Conservation (phyloP, 331 rosid species). For the Malus hybrid region DNA sequence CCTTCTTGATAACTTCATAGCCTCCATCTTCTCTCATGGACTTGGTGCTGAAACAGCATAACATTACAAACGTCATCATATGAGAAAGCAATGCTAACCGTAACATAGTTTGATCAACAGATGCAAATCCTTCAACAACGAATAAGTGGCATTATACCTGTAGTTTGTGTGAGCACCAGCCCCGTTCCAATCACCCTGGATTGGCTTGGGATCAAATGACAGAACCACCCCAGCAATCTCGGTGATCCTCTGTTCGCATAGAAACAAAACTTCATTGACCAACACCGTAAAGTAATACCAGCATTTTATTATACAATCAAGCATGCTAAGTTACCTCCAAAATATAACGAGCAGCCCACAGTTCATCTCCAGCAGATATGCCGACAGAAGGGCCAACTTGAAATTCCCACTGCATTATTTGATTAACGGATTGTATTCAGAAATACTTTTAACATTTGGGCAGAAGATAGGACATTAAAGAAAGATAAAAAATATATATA, state of each 20-base stretch:
- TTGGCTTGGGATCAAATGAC: conserved; percentile 88
- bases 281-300: neutral
- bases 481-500: neutral
- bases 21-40: conserved; percentile 79
- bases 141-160: conserved; percentile 37
- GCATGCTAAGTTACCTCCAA: conserved; percentile 50
- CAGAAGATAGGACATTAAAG: neutral
- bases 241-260: conserved; percentile 63
- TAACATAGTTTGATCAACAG: neutral
- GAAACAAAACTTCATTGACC: neutral
- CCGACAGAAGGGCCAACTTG: conserved; percentile 97
- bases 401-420: conserved; percentile 66
- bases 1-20: conserved; percentile 63
- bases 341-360: conserved; percentile 89
- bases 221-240: conserved; percentile 79
- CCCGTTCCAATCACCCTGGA: conserved; percentile 96
- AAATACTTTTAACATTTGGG: neutral
- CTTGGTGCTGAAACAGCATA: conserved; percentile 50
- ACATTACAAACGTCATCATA: neutral
- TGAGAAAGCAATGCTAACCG: neutral
- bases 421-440: neutral
- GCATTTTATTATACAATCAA: neutral
- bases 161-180: conserved; percentile 98
- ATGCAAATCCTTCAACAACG: neutral
- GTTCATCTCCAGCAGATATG: conserved; percentile 76